These are phyloP conservation scores for Pseudoneurospora amorphoporcata DNA, from an alignment of 495 filamentous ascomycete species.

Conservation along the genomic window DNA sequence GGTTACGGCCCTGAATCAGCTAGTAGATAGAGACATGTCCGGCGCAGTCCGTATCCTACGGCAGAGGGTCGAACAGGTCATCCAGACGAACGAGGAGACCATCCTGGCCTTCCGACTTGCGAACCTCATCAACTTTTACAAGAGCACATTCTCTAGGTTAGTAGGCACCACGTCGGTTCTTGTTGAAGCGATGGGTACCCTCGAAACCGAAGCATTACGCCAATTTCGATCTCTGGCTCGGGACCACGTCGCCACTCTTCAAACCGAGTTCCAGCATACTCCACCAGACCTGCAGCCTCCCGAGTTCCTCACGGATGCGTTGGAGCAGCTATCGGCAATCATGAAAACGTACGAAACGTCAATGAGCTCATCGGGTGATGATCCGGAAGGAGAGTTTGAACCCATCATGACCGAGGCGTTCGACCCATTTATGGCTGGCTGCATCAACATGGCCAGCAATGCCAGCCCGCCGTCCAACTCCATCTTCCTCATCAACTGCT, in stretches of 20 bases:
- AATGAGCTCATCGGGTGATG: constrained; percentile 43
- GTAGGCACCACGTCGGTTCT: constrained; percentile 60
- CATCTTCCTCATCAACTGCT: constrained; percentile 79
- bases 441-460: constrained; percentile 55
- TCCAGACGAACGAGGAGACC: constrained; percentile 84
- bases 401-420: constrained; percentile 73
- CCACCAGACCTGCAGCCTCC: constrained; percentile 67
- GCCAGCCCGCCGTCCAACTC: constrained; percentile 46
- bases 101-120: constrained; percentile 82
- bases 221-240: constrained; percentile 75
- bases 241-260: constrained; percentile 63
- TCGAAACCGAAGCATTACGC: constrained; percentile 68
- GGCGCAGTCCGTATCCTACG: constrained; percentile 68
- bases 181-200: constrained; percentile 50
- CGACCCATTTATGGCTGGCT: constrained; percentile 72
- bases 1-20: constrained; percentile 68
- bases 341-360: constrained; percentile 83
- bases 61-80: constrained; percentile 80
- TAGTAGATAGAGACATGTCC: constrained; percentile 77
- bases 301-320: constrained; percentile 70
- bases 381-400: constrained; percentile 54
- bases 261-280: constrained; percentile 54
- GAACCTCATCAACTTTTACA: constrained; percentile 84
- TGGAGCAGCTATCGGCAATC: constrained; percentile 59
- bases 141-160: constrained; percentile 68